Percentiles rank a stretch among this genome's conserved stretches.
These are phyloP conservation scores for Berkeleyomyces basicola DNA, from an alignment of 2,329 filamentous ascomycete genomes.

Conservation along the genomic window DNA sequence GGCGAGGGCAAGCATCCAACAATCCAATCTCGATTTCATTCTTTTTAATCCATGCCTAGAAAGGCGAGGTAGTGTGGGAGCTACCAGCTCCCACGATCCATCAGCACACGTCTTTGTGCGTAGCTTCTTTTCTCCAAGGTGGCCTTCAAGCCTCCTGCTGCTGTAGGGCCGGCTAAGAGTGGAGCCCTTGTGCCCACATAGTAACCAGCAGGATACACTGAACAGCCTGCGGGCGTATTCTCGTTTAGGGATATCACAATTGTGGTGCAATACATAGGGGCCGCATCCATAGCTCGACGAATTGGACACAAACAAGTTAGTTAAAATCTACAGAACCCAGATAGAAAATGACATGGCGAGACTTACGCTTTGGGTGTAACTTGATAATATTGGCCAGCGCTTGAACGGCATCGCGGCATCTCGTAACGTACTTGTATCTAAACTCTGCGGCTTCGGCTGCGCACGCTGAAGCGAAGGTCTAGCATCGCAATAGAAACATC, in stretches of 20 bases:
- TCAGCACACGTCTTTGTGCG: constrained; percentile 96
- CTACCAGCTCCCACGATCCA: constrained; percentile 90
- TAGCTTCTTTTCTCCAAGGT: constrained; percentile 98
- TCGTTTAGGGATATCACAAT: constrained; percentile 89
- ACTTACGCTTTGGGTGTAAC: constrained; percentile 84
- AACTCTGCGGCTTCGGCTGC: constrained; percentile 92
- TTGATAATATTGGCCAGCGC: constrained; percentile 92
- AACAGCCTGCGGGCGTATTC: constrained; percentile 89
- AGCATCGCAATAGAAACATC: constrained; percentile 96
- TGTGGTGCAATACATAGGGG: constrained; percentile 87
- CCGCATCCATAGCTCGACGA: constrained; percentile 79
- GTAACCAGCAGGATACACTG: constrained; percentile 94
- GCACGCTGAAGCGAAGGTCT: constrained; percentile 84
- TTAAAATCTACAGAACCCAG: background rate
- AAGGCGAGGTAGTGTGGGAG: constrained; percentile 85
- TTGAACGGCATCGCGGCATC: constrained; percentile 94
- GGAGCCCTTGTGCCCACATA: constrained; percentile 95
- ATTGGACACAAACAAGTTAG: constrained; percentile 10
- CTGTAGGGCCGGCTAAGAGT: constrained; percentile 92
- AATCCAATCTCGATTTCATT: constrained; percentile 93
- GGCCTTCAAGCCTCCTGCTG: constrained; percentile 97
- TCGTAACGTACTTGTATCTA: constrained; percentile 96
- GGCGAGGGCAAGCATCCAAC: constrained; percentile 78
- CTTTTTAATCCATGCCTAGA: constrained; percentile 98
- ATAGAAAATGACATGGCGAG: constrained; percentile 2